A percentile compares a stretch with the other conserved stretches of the same genome.
These are phyloP conservation scores for Malassezia psittaci DNA, from an alignment of 1,284 basidiomycete species.

Conservation along the genomic window DNA sequence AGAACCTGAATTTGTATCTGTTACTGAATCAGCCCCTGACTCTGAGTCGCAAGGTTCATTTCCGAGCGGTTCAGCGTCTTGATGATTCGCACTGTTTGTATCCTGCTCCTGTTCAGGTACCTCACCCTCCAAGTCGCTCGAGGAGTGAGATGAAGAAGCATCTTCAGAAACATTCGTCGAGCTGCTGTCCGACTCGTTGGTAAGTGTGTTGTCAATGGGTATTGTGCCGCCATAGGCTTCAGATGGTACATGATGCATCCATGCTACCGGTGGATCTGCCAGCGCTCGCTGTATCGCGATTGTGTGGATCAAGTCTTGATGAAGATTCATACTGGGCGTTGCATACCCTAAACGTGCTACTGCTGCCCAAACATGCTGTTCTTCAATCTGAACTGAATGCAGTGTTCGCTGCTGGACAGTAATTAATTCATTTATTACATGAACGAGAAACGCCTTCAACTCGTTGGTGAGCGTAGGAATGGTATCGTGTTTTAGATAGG, in stretches of 20 bases:
- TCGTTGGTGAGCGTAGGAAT: not conserved
- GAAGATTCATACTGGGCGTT: not conserved
- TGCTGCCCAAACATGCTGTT: conserved; percentile 4
- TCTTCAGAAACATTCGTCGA: not conserved
- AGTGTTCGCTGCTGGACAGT: conserved; percentile 6
- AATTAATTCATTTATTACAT: conserved; percentile 9
- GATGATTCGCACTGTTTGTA: no score
- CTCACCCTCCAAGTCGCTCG: no score
- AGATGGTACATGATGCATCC: not conserved
- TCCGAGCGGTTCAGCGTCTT: no score
- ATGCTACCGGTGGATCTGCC: conserved; percentile 9
- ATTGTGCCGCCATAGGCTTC: not conserved
- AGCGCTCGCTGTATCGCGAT: not conserved
- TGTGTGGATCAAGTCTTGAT: not conserved
- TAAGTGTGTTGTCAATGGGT: not conserved
- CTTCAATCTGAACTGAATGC: not conserved
- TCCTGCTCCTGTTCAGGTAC: no score
- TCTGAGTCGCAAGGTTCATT: no score
- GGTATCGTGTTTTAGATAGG: not conserved
- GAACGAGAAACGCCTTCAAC: conserved; percentile 4
- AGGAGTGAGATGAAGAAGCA: no score
- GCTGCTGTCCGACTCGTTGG: not conserved
- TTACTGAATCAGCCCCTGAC: no score
- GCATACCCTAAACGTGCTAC: conserved; percentile 9
- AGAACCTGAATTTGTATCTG: no score